phyloP scores from a whole-genome alignment of 140 eudicot genomes.

The Bidens hawaiensis region DNA sequence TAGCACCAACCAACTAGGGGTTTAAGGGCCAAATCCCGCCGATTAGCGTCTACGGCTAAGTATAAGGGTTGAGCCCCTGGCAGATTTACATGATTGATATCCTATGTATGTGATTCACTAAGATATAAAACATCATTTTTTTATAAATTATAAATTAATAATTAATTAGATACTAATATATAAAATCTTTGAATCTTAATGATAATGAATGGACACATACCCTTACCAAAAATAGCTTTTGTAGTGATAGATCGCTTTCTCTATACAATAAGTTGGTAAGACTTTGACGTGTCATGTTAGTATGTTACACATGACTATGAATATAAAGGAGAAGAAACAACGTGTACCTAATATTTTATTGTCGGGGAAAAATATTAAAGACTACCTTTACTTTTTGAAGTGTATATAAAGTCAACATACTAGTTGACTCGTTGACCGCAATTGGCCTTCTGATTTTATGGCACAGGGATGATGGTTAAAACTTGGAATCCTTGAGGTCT shows the following conservation, averaged over 20 bases:
- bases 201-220: not conserved
- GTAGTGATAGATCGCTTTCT: slow-evolving; percentile 8
- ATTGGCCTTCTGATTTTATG: slow-evolving; percentile 8
- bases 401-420: not conserved
- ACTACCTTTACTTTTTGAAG: not conserved
- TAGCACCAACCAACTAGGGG: too few relatives aligned
- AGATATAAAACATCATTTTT: not conserved
- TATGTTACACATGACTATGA: not conserved
- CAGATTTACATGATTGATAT: too few relatives aligned
- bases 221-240: not conserved
- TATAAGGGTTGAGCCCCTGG: too few relatives aligned
- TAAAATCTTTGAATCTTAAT: not conserved
- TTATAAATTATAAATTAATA: not conserved
- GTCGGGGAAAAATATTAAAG: not conserved
- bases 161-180: not conserved
- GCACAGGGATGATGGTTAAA: too few relatives aligned
- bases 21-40: too few relatives aligned
- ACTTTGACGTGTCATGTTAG: not conserved
- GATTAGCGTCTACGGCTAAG: too few relatives aligned
- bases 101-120: not conserved
- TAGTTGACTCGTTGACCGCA: slow-evolving; percentile 18
- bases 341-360: not conserved
- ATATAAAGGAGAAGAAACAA: not conserved
- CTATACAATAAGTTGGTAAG: not conserved
- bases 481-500: too few relatives aligned